Evolutionary conservation across 306 rosid genomes (phyloP), one percentile per base, ranked within the genome.

Genomic region (Vachellia pachyceras): DNA sequence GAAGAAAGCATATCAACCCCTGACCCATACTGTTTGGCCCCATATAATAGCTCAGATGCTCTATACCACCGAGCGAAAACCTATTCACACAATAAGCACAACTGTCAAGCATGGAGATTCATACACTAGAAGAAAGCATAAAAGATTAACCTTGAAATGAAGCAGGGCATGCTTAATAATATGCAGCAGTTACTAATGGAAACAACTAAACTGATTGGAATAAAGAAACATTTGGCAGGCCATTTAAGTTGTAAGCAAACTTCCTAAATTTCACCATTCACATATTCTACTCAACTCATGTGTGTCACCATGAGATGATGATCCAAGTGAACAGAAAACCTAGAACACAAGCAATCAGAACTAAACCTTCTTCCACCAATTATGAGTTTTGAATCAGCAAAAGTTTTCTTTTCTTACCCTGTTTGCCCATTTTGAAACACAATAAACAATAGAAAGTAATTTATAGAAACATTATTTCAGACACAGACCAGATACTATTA

Each of bases 171-270:
- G 72, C 42, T 72, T 36, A 77, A 68, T 45, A 61, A 78, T 60
- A 61, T 39, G 75, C 69, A 80, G 41, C 54, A 73, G 76, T 54
- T 73, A 61, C 68, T 72, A 73, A 72, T 77, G 33, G 49, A 69
- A 69, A 79, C 42, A 36, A 72, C 65, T 22, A 76, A 76, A 80
- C 50, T 29, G 41, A 73, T 79, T 40, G 80, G 77, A 72, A 82
- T 46, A 58, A 61, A 73, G 77, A 80, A 66, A 20, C 10, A 79
- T 9, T 47, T 65, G 35, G 37, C 22, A 58, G 55, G 44, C 67
- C 80, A 57, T 46, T 47, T 8, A 60, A 66, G 66, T 37, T 65
- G 67, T 20, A 5, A 75, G 22, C 50, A 80, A 72, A 55, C 47
- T 39, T 69, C 72, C 58, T 46, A 17, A 22, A 75, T 50, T 73